Base-by-base conservation (phyloP, 148 eudicot species). In the Chenopodium album region DNA sequence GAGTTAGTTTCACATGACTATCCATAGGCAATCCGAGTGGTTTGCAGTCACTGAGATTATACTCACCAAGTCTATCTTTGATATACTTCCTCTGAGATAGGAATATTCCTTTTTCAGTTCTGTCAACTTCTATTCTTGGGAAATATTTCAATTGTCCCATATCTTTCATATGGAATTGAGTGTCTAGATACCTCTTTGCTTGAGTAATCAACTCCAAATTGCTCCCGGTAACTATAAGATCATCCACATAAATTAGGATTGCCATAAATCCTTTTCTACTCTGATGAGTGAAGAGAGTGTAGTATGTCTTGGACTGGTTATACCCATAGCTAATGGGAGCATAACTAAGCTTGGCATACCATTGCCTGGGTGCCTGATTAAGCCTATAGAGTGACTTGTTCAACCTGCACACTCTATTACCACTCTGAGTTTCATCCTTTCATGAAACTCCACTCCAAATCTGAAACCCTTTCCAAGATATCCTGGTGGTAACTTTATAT, bases 221-320 rank as follows among this genome's bases (percentile, higher is more conserved):
- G 9, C 1, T 46, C 9, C 48, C 0, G 2, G 48, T 8, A 6
- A 46, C 6, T 6, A 76, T 16, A 13, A 76, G 56, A 31, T 76
- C 79, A 76, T 76, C 79, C 9, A 76, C 79, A 76, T 76, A 76
- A 0, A 76, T 23, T 1, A 76, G 11, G 10, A 76, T 19, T 7
- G 28, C 46, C 1, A 26, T 59, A 37, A 31, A 63, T 22, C 26
- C 31, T 10, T 20, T 17, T 0, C 0, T 4, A n/a, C 1, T 34
- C 52, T 46, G 6, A 5, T 46, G 31, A 31, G 50, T 19, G 0
- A 52, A 50, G 32, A 20, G 19, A 67, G 26, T 20, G 26, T 63
- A 20, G 26, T 63, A 28, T 20, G 8, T 4, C 22, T 63, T 63
- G 0, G 81, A 66, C 28, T 67, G 62, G 12, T 1, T 13, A 2